Base-by-base conservation (phyloP, 129 eudicot genomes). In the Escallonia rubra region DNA sequence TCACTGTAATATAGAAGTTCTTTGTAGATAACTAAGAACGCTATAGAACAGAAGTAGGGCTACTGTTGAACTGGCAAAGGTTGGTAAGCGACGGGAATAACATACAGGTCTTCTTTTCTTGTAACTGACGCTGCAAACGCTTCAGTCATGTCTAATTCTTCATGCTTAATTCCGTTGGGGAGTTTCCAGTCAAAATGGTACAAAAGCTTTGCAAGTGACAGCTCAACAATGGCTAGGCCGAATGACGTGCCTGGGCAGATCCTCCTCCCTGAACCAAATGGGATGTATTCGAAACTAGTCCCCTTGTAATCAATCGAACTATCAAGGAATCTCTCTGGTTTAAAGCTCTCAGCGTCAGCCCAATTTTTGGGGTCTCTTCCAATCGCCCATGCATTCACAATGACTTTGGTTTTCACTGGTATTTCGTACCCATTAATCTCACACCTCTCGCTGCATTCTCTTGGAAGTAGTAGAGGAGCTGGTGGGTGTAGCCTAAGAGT, bases 361-460 rank as follows among this genome's bases (percentile, higher is more conserved):
- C 60, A 56, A 56, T 15, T 14, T 23, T 23, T 56, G 60, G 60
- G 60, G 16, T 56, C 60, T 56, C 60, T 15, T 6, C 60, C 60
- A 13, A 64, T 64, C 11, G 69, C 58, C 69, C 58, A 64, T 2
- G 69, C 69, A 4, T 64, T 64, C 13, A 66, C 70, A 66, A 66
- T 66, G 34, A 66, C 70, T 64, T 41, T 51, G 51, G 59, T 66
- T 66, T 39, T 66, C 47, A 4, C 48, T 4, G 50, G 70, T 66
- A 66, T 66, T 9, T 50, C 48, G 51, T 50, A 66, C 11, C 70
- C 70, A 50, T 50, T 43, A 41, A 66, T 66, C 11, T 39, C 46
- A 55, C 70, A 66, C 15, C 43, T 40, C 70, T 66, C 23, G 11
- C 70, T 51, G 59, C 58, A 38, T 44, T 66, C 48, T 40, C 70